Base-by-base conservation (phyloP, 495 filamentous ascomycete genomes). In the Parachaetomium inaequale region DNA sequence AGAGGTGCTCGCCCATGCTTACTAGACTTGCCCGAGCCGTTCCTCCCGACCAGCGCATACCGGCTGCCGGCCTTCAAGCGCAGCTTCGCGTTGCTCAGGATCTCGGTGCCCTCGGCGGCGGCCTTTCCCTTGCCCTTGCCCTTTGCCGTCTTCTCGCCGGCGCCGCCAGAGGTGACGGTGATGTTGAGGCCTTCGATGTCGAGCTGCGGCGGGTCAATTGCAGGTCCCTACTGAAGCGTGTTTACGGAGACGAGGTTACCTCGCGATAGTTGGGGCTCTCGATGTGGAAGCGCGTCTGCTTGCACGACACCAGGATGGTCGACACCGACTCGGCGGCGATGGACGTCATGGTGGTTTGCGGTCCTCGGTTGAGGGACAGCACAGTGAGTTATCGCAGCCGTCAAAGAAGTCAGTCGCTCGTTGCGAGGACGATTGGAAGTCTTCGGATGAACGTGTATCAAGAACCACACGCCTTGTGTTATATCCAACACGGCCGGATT, bases 11-110 rank as follows among this genome's bases (percentile, higher is more conserved):
- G 21, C 34, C 21, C 12, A 43, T 25, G 66, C 84, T 74, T 68
- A 90, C 87, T 94, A 19, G 87, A 90, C 72, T 94, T 94, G 7
- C 90, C 90, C 4, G 84, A 84, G 2, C 90, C 90, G 77, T 94
- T 94, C 25, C 88, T 78, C 0, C 90, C 90, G 23, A 92, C 75
- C 10, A 94, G 72, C 0, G 87, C 90, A 76, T 93, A 93, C 52
- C 86, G 81, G 28, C 84, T 75, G 0, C 89, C 88, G 12, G 82
- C 82, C 68, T 91, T 88, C 26, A 94, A 75, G 40, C 84, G 83
- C 32, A 93, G 73, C 52, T 85, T 84, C 2, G 84, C 87, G 76
- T 88, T 83, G 19, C 73, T 74, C 19, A 94, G 79, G 11, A 94
- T 81, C 71, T 93, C 90, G 40, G 79, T 80, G 1, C 84, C 83